phyloP scores from a whole-genome alignment of 31 red algal genomes.

The Bonnemaisonia californica region DNA sequence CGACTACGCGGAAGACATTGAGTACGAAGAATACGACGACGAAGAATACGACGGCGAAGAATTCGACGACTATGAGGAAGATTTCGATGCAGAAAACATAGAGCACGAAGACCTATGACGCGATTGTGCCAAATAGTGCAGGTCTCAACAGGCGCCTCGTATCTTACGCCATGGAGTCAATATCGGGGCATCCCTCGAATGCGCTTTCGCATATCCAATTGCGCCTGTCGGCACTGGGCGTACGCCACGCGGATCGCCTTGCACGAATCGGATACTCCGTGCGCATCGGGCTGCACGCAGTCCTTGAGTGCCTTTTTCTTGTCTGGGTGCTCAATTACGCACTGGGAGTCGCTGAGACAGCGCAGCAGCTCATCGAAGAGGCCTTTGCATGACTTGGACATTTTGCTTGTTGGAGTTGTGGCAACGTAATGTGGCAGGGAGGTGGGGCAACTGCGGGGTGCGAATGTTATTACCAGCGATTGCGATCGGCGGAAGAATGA shows the following conservation, averaged over 20 bases:
- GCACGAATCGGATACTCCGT: constrained; percentile 80
- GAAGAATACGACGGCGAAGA: no score
- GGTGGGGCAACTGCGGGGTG: no score
- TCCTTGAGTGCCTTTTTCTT: constrained; percentile 78
- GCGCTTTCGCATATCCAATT: constrained; percentile 84
- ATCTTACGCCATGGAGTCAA: constrained; percentile 28
- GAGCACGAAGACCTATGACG: not conserved
- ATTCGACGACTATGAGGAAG: no score
- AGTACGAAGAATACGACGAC: no score
- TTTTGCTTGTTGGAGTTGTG: no score
- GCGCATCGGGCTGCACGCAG: constrained; percentile 84
- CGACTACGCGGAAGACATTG: no score
- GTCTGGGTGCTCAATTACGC: constrained; percentile 88
- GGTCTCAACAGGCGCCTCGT: no score
- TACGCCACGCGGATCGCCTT: constrained; percentile 79
- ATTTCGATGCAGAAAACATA: not conserved
- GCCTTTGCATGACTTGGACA: constrained; percentile 93
- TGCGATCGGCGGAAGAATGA: no score
- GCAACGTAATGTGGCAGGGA: no score
- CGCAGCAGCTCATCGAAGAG: constrained; percentile 90
- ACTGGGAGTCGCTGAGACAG: constrained; percentile 85
- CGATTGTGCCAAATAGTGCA: not conserved
- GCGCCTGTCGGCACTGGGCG: constrained; percentile 80
- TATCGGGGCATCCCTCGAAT: constrained; percentile 85
- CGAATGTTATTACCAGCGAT: no score